Evolutionary conservation across 2,329 filamentous ascomycete species (phyloP).

Genomic region (Fusarium sp.): DNA sequence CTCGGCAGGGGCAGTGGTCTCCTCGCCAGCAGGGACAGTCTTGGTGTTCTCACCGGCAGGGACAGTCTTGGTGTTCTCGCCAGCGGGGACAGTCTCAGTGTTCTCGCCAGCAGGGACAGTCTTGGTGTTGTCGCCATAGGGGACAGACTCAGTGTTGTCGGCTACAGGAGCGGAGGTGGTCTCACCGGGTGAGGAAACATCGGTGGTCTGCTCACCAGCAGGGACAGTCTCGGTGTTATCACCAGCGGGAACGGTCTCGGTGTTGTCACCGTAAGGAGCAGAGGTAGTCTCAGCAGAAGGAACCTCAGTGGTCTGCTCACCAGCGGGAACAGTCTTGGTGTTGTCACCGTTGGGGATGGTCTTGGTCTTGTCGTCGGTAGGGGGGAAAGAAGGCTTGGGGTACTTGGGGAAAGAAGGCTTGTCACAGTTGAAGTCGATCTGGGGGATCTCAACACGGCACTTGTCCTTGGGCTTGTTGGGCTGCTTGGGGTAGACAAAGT

Average conservation of each 20-base stretch:
- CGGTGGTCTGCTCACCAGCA: conserved; percentile 24
- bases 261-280: conserved; percentile 17
- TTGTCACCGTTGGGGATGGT: conserved; percentile 29
- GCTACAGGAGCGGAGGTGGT: conserved; percentile 48
- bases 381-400: conserved; percentile 19
- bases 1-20: no score
- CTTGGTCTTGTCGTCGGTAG: conserved; percentile 53
- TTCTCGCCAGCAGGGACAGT: conserved; percentile 13
- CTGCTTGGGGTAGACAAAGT: conserved; percentile 73
- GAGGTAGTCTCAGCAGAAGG: conserved; percentile 22
- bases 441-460: conserved; percentile 79
- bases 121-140: conserved; percentile 27
- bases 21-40: neutral
- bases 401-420: conserved; percentile 42
- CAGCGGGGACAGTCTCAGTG: conserved; percentile 3
- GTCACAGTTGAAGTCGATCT: conserved; percentile 79
- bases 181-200: conserved; percentile 4
- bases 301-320: conserved; percentile 5
- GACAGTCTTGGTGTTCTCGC: conserved; percentile 7
- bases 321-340: conserved; percentile 19
- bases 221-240: conserved; percentile 30
- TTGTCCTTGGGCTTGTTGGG: conserved; percentile 61
- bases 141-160: conserved; percentile 53
- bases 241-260: conserved; percentile 22
- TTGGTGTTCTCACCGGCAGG: conserved; percentile 23